Evolutionary conservation across 306 rosid species (phyloP).

Genomic region (Begonia masoniana): DNA sequence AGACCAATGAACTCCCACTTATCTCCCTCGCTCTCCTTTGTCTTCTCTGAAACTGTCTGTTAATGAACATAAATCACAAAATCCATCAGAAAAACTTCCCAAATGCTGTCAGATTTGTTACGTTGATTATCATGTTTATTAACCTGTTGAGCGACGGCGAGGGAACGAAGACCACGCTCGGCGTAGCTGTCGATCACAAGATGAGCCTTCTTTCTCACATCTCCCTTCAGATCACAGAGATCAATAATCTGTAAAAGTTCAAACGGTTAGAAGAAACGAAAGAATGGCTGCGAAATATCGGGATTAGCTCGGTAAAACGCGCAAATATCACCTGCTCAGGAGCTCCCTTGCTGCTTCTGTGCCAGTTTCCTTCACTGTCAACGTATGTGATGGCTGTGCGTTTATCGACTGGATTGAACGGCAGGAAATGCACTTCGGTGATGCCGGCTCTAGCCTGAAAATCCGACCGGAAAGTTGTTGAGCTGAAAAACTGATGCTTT

Average conservation of each 20-base stretch:
- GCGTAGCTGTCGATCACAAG: neutral
- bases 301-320: too few species aligned
- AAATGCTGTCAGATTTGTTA: neutral
- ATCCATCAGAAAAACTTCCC: neutral
- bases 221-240: neutral
- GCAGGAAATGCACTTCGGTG: neutral
- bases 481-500: neutral
- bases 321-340: neutral
- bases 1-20: conserved; percentile 48
- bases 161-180: neutral
- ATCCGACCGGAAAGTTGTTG: neutral
- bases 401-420: neutral
- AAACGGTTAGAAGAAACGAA: too few species aligned
- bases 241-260: neutral
- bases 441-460: neutral
- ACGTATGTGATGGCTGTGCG: conserved; percentile 4
- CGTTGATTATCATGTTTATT: neutral
- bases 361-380: conserved; percentile 15
- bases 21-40: conserved; percentile 40
- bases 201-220: neutral
- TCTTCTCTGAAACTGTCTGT: conserved; percentile 40
- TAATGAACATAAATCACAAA: neutral
- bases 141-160: neutral
- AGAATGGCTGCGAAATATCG: too few species aligned
- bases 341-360: neutral